Evolutionary conservation across 106 monocot genomes (phyloP), one percentile per base, ranked within the genome.

Genomic region (Iris macrosiphon): DNA sequence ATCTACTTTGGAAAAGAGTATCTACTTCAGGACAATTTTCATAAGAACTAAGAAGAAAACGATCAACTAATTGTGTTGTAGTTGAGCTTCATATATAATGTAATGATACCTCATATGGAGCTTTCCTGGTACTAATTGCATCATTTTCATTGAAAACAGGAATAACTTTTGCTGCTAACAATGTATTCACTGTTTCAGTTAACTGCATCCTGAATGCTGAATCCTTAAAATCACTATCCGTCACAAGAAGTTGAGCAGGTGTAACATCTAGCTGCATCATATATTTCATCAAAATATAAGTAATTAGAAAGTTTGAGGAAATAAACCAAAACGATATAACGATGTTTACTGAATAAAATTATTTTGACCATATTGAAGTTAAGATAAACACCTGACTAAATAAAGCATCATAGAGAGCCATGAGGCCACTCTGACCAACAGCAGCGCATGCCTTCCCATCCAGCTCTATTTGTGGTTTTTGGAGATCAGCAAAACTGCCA

Each of bases 131-230:
- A 68, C 93, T 94, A 51, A 88, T 75, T 30, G 93, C 80, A 73
- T 94, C 93, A 73, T 94, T 94, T 67, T 94, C 93, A 71, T 94
- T 94, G 42, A 94, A 84, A 63, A 94, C 48, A 27, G 93, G 93
- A 66, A 94, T 26, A 35, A 94, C 93, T 63, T 32, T 78, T 26
- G 64, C 53, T 32, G 20, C 39, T 55, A 94, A 67, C 61, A 94
- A 67, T 45, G 77, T 63, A 70, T 81, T 79, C 31, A 94, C 84
- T 9, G 93, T 88, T 59, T 78, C 67, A 58, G 60, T 66, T 28
- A 94, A 75, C 49, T 88, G 88, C 43, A 56, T 67, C 70, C 84
- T 74, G 64, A 88, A 94, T 28, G 75, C 75, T 57, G 65, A 40
- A 70, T 81, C 59, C 52, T 75, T 70, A 32, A 94, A 94, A 49